These are phyloP conservation scores for Mycena pura DNA, from an alignment of 768 basidiomycete genomes.

Conservation along the genomic window DNA sequence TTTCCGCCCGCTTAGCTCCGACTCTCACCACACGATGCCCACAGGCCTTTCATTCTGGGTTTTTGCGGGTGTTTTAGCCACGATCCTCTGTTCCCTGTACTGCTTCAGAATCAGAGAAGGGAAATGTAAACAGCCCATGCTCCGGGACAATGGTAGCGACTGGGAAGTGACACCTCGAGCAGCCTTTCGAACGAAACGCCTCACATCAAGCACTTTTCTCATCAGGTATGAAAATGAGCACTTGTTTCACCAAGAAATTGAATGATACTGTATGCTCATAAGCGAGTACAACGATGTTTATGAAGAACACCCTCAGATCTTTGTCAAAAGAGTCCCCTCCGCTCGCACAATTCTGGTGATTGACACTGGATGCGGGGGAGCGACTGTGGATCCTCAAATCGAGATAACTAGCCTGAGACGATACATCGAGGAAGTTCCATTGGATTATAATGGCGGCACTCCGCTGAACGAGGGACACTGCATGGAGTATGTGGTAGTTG, in stretches of 20 bases:
- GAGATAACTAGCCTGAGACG: slow-evolving; percentile 50
- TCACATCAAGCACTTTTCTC: slow-evolving; percentile 42
- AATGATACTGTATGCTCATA: slow-evolving; percentile 35
- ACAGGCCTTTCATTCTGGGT: background rate
- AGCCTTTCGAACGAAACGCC: slow-evolving; percentile 43
- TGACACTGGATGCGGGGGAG: slow-evolving; percentile 64
- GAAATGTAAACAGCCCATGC: too few species aligned
- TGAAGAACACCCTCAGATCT: slow-evolving; percentile 61
- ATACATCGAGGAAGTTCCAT: slow-evolving; percentile 54
- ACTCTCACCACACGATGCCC: background rate
- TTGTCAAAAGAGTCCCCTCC: slow-evolving; percentile 50
- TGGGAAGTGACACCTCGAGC: background rate
- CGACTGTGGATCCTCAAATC: slow-evolving; percentile 46
- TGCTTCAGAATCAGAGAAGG: background rate
- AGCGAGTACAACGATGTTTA: slow-evolving; percentile 59
- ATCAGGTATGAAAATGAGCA: slow-evolving; percentile 11
- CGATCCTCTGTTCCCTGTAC: background rate
- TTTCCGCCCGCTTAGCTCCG: background rate
- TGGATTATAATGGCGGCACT: slow-evolving; percentile 48
- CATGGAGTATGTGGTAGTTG: slow-evolving; percentile 54
- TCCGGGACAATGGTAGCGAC: background rate
- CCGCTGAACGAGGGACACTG: slow-evolving; percentile 52
- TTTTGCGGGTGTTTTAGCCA: background rate
- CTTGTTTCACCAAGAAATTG: background rate
- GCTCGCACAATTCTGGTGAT: slow-evolving; percentile 53